Conservation (phyloP, 306 rosid species). For the Dryas octopetala region DNA sequence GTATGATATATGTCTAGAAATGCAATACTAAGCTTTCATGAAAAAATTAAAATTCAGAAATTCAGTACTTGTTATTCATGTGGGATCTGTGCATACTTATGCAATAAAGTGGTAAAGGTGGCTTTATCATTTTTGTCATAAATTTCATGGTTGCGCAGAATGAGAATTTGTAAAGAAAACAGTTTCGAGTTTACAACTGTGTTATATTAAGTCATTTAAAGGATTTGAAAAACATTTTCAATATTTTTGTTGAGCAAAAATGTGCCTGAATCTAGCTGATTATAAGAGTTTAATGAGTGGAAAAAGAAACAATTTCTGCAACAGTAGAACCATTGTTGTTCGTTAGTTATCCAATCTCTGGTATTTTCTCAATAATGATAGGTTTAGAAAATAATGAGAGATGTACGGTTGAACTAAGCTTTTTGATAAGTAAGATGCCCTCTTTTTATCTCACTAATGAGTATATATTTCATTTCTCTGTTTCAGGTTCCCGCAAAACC, state of each 20-base stretch:
- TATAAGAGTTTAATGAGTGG: not conserved
- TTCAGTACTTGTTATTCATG: not conserved
- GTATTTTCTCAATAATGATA: not conserved
- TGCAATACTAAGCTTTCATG: not conserved
- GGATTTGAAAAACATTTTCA: not conserved
- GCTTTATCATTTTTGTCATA: not conserved
- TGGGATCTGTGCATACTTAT: not conserved
- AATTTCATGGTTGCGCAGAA: slow-evolving; percentile 6
- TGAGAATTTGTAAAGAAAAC: not conserved
- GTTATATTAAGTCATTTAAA: not conserved
- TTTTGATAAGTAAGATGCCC: not conserved
- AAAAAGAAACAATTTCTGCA: not conserved
- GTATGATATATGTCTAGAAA: not conserved
- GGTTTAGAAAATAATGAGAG: not conserved
- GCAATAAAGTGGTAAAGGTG: too few species aligned
- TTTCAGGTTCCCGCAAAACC: slow-evolving; percentile 97
- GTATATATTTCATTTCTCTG: not conserved
- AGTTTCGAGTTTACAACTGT: not conserved
- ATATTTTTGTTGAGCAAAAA: not conserved
- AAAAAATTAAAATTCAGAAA: not conserved
- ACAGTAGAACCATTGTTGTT: not conserved
- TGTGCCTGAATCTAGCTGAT: not conserved
- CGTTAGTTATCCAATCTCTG: not conserved
- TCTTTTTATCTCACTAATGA: not conserved
- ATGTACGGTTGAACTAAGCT: not conserved